Conservation (phyloP, 768 basidiomycete genomes). For the Amanita brunnescens region DNA sequence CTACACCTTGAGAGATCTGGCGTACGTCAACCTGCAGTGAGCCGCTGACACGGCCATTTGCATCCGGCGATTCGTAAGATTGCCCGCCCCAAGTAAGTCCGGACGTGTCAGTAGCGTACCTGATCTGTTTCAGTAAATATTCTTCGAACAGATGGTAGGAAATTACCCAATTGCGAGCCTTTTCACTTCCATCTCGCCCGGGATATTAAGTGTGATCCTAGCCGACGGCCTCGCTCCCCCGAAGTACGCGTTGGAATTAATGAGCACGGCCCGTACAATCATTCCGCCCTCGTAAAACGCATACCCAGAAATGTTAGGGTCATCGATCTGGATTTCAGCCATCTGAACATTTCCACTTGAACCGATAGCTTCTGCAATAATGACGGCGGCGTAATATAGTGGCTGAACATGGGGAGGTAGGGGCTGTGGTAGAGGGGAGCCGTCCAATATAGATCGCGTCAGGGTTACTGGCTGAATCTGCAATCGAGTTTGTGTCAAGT, state of each 20-base stretch:
- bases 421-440: slow-evolving; percentile 37
- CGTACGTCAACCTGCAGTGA: slow-evolving; percentile 19
- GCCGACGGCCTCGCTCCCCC: slow-evolving; percentile 26
- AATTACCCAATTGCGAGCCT: slow-evolving; percentile 38
- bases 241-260: slow-evolving; percentile 50
- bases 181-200: slow-evolving; percentile 32
- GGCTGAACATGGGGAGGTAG: slow-evolving; percentile 55
- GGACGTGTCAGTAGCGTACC: slow-evolving; percentile 39
- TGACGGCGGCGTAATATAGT: slow-evolving; percentile 55
- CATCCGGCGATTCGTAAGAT: slow-evolving; percentile 45
- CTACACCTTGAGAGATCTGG: slow-evolving; percentile 28
- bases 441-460: slow-evolving; percentile 50
- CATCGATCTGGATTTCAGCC: slow-evolving; percentile 40
- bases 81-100: slow-evolving; percentile 52
- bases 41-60: slow-evolving; percentile 32
- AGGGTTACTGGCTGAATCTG: slow-evolving; percentile 59
- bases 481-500: not conserved
- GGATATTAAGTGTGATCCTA: slow-evolving; percentile 31
- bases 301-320: slow-evolving; percentile 47
- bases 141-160: not conserved
- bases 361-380: slow-evolving; percentile 52
- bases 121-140: slow-evolving; percentile 11
- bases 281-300: slow-evolving; percentile 43
- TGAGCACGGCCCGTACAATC: slow-evolving; percentile 44
- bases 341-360: slow-evolving; percentile 29